A percentile compares a stretch with the other conserved stretches of the same genome.
phyloP scores from a whole-genome alignment of 1,139 yeast species.

The Kodamaea suecica region DNA sequence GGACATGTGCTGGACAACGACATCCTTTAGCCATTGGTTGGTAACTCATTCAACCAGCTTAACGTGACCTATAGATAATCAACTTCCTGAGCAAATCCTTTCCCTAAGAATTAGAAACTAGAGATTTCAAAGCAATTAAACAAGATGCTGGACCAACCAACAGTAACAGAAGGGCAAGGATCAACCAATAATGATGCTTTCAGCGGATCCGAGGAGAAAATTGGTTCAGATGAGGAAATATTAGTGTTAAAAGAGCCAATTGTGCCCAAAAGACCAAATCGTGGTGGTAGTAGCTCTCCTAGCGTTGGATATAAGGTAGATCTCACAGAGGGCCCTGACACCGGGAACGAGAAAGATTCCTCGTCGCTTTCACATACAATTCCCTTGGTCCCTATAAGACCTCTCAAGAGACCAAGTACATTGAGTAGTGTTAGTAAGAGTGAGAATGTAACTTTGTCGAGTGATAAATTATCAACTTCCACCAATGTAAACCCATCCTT shows the following conservation, averaged over 20 bases:
- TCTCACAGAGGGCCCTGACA: conserved; percentile 1
- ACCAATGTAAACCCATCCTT: neutral
- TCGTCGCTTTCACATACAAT: conserved; percentile 11
- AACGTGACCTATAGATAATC: no score
- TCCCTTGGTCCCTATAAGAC: conserved; percentile 13
- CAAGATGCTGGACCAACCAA: conserved; percentile 1
- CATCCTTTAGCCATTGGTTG: no score
- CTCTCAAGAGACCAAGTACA: conserved; percentile 3
- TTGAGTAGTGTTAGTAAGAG: neutral
- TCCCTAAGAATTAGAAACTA: no score
- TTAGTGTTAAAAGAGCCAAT: conserved; percentile 2
- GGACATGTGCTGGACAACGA: no score
- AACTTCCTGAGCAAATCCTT: no score
- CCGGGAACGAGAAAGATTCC: neutral
- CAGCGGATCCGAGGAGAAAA: neutral
- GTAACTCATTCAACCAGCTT: no score
- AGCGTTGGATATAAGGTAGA: neutral
- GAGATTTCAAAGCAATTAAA: no score
- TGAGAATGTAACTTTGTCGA: no score
- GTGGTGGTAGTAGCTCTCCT: neutral
- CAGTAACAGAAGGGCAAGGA: neutral
- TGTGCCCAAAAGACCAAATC: conserved; percentile 11
- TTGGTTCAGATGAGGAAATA: neutral
- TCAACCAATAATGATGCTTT: neutral
- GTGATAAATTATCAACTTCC: no score